Evolutionary conservation across 2,329 filamentous ascomycete species (phyloP), one percentile per base, ranked within the genome.

Genomic region (Penicillium polonicum): DNA sequence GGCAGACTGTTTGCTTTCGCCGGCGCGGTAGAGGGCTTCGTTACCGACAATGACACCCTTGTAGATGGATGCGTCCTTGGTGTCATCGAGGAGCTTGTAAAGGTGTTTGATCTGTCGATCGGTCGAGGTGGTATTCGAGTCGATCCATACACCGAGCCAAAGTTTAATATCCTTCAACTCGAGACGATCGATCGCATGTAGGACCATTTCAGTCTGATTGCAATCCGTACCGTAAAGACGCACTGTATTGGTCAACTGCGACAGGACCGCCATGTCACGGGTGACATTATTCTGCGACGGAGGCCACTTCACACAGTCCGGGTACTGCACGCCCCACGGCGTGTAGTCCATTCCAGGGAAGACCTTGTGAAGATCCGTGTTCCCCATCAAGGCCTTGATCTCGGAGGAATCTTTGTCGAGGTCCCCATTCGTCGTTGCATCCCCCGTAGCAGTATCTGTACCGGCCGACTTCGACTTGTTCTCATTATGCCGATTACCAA

Each of bases 331-430:
- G 71, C 95, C 92, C 73, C 94, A 84, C 0, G 93, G 92, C 0
- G 93, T 97, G 73, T 97, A 97, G 76, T 97, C 93, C 77, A 97
- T 90, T 27, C 92, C 93, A 0, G 92, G 90, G 73, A 97, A 97
- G 2, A 97, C 91, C 74, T 91, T 95, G 82, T 96, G 91, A 25
- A 97, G 82, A 62, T 92, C 78, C 0, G 81, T 72, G 74, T 96
- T 96, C 78, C 89, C 88, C 80, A 97, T 81, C 15, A 97, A 80
- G 4, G 81, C 80, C 78, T 95, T 83, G 76, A 97, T 95, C 75
- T 96, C 89, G 1, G 77, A 65, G 9, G 91, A 95, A 73, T 93
- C 79, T 72, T 87, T 86, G 73, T 82, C 77, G 7, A 96, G 83
- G 62, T 93, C 89, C 42, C 88, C 87, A 65, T 90, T 90, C 55